Evolutionary conservation across 148 eudicot genomes (phyloP).

Genomic region (Cornus suecica): DNA sequence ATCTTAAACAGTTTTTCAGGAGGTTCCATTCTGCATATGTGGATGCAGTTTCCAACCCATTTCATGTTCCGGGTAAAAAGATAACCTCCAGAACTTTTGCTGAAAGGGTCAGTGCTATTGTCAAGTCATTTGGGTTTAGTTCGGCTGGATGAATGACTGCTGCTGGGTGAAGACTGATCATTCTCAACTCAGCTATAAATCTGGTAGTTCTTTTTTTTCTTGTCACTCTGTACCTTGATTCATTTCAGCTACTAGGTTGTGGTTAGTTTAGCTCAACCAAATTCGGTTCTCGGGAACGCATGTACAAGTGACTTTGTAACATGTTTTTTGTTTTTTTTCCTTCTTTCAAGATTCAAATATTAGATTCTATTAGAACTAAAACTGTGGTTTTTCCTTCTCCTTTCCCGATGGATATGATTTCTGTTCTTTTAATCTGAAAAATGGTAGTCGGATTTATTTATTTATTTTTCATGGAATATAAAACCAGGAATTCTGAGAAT

Average conservation of each 20-base stretch:
- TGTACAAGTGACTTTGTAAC: conserved; percentile 1
- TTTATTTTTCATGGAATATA: not conserved
- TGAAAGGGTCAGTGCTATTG: conserved; percentile 72
- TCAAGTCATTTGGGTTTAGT: conserved; percentile 86
- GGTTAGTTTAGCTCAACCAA: not conserved
- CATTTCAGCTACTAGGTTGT: not conserved
- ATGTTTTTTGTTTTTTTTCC: not conserved
- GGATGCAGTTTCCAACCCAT: conserved; percentile 98
- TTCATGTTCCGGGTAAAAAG: conserved; percentile 97
- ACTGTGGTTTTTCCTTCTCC: not conserved
- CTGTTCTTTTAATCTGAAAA: not conserved
- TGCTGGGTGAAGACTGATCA: not conserved
- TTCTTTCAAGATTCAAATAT: not conserved
- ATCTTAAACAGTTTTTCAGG: conserved; percentile 64
- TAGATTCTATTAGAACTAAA: not conserved
- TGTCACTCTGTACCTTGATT: not conserved
- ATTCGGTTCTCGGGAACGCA: not conserved
- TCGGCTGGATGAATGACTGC: conserved; percentile 46
- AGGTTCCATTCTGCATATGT: conserved; percentile 91
- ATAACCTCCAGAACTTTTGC: conserved; percentile 87
- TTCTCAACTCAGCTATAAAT: not conserved
- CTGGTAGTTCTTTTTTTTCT: not conserved
- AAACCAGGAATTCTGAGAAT: not conserved
- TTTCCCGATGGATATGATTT: not conserved
- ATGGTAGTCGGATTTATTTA: not conserved